Percentiles rank a stretch among this genome's conserved stretches.
These are phyloP conservation scores for Rhizoclosmatium globosum DNA, from an alignment of 192 early-diverging fungal species.

Conservation along the genomic window DNA sequence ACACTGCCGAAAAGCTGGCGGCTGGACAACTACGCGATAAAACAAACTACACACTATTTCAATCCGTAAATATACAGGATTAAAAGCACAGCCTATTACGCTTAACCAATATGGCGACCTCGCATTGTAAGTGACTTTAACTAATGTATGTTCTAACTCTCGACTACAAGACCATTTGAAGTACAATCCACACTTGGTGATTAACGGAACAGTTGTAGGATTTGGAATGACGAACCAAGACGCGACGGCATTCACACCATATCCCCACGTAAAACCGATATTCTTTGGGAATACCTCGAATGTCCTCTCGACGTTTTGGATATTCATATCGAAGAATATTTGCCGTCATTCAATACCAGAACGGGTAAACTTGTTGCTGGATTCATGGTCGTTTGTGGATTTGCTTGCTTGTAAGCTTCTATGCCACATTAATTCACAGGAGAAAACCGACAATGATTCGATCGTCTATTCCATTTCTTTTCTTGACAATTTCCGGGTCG, in stretches of 20 bases:
- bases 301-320: constrained; percentile 4
- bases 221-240: constrained; percentile 7
- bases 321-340: neutral
- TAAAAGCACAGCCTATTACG: neutral
- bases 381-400: neutral
- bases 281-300: neutral
- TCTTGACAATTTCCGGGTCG: neutral
- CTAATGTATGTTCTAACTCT: neutral
- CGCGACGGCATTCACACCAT: neutral
- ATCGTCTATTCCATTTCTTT: neutral
- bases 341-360: neutral
- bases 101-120: neutral
- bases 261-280: neutral
- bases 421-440: neutral
- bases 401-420: neutral
- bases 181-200: neutral
- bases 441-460: constrained; percentile 1
- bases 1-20: constrained; percentile 18
- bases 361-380: neutral
- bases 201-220: neutral
- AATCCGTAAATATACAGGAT: constrained; percentile 1
- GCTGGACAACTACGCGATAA: constrained; percentile 1
- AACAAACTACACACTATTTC: constrained; percentile 26
- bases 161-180: neutral
- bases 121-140: constrained; percentile 12